These are phyloP conservation scores for Fusarium pseudograminearum DNA, from an alignment of 2,329 filamentous ascomycete genomes.

Conservation along the genomic window DNA sequence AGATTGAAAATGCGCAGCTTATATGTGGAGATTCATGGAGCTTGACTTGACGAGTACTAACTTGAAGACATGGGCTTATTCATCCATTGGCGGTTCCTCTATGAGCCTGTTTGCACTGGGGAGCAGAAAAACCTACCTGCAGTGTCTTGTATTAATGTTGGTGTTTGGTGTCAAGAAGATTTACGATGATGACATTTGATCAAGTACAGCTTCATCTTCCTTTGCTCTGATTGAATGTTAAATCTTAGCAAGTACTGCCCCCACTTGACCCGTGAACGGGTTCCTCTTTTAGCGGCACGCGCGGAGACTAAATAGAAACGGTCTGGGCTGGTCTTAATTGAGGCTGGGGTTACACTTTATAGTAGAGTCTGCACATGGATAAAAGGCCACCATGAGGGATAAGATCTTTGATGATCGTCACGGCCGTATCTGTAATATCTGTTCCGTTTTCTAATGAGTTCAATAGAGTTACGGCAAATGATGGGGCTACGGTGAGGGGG, in stretches of 20 bases:
- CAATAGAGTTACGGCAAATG: conserved; percentile 2
- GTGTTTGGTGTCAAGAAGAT: background rate
- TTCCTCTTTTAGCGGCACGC: conserved; percentile 25
- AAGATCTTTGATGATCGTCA: background rate
- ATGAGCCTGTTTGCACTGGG: background rate
- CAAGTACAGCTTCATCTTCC: conserved; percentile 1
- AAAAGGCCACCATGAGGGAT: background rate
- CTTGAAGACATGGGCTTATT: background rate
- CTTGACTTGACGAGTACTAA: background rate
- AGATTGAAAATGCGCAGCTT: background rate
- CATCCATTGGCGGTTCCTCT: background rate
- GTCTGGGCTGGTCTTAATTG: conserved; percentile 8
- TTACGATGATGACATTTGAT: background rate
- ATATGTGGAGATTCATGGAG: background rate
- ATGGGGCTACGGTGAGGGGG: conserved; percentile 21
- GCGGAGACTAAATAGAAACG: conserved; percentile 7
- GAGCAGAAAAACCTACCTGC: background rate
- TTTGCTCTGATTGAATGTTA: conserved; percentile 12
- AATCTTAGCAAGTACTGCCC: background rate
- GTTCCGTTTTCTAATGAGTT: background rate
- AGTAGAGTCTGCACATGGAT: background rate
- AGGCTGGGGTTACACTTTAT: background rate
- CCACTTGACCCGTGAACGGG: conserved; percentile 12
- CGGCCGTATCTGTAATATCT: conserved; percentile 13
- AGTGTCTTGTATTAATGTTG: background rate